Percentiles rank a stretch among this genome's conserved stretches.
phyloP scores from a whole-genome alignment of 2,329 filamentous ascomycete species.

The Fusarium compactum region DNA sequence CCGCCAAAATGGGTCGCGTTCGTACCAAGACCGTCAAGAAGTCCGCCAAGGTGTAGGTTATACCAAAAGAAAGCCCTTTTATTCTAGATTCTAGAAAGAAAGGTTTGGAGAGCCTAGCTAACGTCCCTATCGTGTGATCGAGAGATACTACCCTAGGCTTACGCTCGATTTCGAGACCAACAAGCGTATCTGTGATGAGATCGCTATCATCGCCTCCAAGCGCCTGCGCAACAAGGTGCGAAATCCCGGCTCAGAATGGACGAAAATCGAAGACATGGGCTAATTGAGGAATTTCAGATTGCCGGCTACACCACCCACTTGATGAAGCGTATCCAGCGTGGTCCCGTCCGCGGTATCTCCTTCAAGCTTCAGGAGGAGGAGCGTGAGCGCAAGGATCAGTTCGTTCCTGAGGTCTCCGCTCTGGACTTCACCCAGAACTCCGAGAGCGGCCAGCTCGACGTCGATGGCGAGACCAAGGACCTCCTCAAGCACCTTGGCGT shows the following conservation, averaged over 20 bases:
- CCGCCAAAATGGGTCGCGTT: slow-evolving; percentile 77
- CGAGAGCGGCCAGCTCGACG: slow-evolving; percentile 93
- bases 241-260: slow-evolving; percentile 24
- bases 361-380: slow-evolving; percentile 99
- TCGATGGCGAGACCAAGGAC: slow-evolving; percentile 98
- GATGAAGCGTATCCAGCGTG: slow-evolving; percentile 99
- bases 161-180: slow-evolving; percentile 99
- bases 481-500: slow-evolving; percentile 98
- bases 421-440: slow-evolving; percentile 97
- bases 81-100: background rate
- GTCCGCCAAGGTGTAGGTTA: slow-evolving; percentile 83
- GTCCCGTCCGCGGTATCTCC: slow-evolving; percentile 99
- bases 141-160: slow-evolving; percentile 97
- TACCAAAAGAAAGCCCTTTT: background rate
- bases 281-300: slow-evolving; percentile 69
- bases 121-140: slow-evolving; percentile 48
- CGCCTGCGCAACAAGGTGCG: slow-evolving; percentile 98
- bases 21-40: slow-evolving; percentile 78
- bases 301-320: slow-evolving; percentile 98
- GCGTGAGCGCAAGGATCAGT: slow-evolving; percentile 99
- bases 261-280: slow-evolving; percentile 12
- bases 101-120: too few relatives aligned
- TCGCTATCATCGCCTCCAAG: slow-evolving; percentile 99
- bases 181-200: slow-evolving; percentile 99
- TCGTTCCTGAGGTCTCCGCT: slow-evolving; percentile 98